Percentiles rank a stretch among this genome's conserved stretches.
These are phyloP conservation scores for Aspergillus egyptiacus DNA, from an alignment of 495 filamentous ascomycete species.

Conservation along the genomic window DNA sequence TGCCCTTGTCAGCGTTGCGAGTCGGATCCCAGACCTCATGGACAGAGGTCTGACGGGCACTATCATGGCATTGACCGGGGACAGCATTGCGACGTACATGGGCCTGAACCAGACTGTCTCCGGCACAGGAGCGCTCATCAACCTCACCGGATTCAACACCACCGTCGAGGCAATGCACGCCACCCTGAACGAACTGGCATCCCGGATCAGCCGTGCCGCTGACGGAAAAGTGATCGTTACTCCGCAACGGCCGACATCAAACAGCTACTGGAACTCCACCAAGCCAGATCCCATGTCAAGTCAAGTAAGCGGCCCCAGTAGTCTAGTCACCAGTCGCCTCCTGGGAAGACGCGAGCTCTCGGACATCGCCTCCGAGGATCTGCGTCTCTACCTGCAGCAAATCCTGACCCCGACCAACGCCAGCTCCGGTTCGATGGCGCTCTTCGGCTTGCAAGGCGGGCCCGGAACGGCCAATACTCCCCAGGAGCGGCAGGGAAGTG, in stretches of 20 bases:
- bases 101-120: not conserved
- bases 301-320: not conserved
- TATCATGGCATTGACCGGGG: slow-evolving; percentile 1
- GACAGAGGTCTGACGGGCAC: slow-evolving; percentile 6
- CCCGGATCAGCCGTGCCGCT: not conserved
- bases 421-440: not conserved
- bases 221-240: not conserved
- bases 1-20: slow-evolving; percentile 32
- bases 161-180: slow-evolving; percentile 10
- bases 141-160: slow-evolving; percentile 1
- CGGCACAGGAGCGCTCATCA: not conserved
- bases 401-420: not conserved
- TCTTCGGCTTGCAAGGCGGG: slow-evolving; percentile 20
- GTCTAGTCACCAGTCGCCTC: slow-evolving; percentile 19
- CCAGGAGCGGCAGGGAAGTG: slow-evolving; percentile 5
- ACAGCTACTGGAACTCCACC: slow-evolving; percentile 11
- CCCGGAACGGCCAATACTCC: slow-evolving; percentile 11
- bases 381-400: not conserved
- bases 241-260: not conserved
- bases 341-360: slow-evolving; percentile 20
- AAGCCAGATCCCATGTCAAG: not conserved
- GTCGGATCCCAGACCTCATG: slow-evolving; percentile 39
- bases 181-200: slow-evolving; percentile 2
- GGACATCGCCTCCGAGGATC: slow-evolving; percentile 3
- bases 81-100: not conserved